A percentile compares a stretch with the other conserved stretches of the same genome.
phyloP scores from a whole-genome alignment of 2,329 filamentous ascomycete genomes.

The Sporothrix pseudoabietina region DNA sequence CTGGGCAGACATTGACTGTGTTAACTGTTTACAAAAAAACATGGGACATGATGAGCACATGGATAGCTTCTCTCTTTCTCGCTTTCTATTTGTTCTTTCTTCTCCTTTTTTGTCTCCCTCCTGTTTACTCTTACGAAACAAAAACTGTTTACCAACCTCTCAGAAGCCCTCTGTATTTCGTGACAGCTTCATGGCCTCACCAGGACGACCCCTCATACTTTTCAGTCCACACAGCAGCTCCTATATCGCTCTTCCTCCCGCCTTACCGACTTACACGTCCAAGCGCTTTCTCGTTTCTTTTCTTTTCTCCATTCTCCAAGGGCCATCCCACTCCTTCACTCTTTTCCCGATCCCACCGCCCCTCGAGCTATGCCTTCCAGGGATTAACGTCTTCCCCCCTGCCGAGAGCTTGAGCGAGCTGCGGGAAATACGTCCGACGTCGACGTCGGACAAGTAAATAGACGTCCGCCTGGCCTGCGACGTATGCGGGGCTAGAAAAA shows the following conservation, averaged over 20 bases:
- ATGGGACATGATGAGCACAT: background rate
- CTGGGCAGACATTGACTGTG: background rate
- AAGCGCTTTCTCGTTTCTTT: background rate
- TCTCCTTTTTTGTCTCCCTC: background rate
- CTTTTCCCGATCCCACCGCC: background rate
- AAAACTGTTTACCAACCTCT: background rate
- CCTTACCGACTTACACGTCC: background rate
- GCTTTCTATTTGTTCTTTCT: background rate
- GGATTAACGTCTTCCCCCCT: background rate
- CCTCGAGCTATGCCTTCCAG: slow-evolving; percentile 10
- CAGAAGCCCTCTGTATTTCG: background rate
- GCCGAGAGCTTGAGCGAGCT: background rate
- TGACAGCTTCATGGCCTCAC: background rate
- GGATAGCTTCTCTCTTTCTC: background rate
- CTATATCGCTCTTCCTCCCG: background rate
- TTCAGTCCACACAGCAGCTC: background rate
- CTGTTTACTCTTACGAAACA: background rate
- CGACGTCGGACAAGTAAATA: background rate
- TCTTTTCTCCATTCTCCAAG: background rate
- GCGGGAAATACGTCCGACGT: background rate
- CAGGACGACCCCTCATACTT: background rate
- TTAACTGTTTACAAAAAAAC: background rate
- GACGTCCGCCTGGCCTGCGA: background rate
- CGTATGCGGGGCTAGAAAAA: background rate
- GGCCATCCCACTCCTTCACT: background rate